Evolutionary conservation across 1,284 basidiomycete genomes (phyloP), one percentile per base, ranked within the genome.

Genomic region (Sporisorium scitamineum): DNA sequence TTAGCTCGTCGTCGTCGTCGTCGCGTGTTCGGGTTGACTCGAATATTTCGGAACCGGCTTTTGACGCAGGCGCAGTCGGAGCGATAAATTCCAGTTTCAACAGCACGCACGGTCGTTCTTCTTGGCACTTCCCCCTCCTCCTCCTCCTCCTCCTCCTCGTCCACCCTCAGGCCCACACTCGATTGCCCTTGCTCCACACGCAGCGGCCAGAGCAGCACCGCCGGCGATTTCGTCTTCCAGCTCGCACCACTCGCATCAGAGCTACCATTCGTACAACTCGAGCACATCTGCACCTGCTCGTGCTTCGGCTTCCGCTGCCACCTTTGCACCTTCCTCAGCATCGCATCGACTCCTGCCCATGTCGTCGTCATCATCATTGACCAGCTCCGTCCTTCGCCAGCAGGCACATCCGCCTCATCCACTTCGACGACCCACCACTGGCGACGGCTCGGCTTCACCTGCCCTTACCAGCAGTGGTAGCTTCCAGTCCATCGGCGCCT

Each of bases 21-120:
- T 32, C 42, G 54, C 54, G 54, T 34, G 22, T 32, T 61, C 29
- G 70, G 55, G 22, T 67, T 52, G 51, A 63, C 59, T 63, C 56
- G 47, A 48, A 64, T 54, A 52, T 42, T 27, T 73, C 70, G 70
- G 70, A 73, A 45, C 70, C 70, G 70, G 45, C 14, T 16, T 45
- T 31, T n/a, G 5, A 9, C n/a, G 20, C 7, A 27, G 20, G 47
- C 6, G 42, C 59, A 48, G 55, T 60, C 52, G 59, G 37, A 58
- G 59, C 45, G 56, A 58, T 18, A 58, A 58, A 58, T 58, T 48
- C 9, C 7, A 42, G n/a, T 42, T 42, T 20, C 39, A 42, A 16
- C 16, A 27, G 24, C 20, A 29, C 31, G 54, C 65, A 57, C 54
- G 48, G 26, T 29, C 59, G 29, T 26, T 64, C 61, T 55, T 52